Conservation (phyloP, 371 early-diverging fungal species). For the Massospora cicadina region DNA sequence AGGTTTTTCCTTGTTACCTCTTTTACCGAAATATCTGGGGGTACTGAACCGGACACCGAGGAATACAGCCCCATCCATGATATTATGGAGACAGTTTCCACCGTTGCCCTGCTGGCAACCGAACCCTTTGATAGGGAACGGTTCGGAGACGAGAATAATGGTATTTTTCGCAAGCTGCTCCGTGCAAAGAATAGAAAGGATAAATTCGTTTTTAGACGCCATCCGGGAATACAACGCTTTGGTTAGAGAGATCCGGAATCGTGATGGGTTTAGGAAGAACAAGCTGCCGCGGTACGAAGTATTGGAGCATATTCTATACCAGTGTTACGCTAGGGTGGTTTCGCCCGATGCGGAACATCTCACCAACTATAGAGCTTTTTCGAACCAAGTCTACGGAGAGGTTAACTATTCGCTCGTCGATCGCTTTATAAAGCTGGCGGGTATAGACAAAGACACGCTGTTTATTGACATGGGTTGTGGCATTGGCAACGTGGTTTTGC, state of each 20-base stretch:
- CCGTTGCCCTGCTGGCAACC: neutral
- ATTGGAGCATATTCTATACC: conserved; percentile 66
- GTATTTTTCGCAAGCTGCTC: neutral
- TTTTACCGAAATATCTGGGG: neutral
- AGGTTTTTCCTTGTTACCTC: neutral
- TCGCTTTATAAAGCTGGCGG: conserved; percentile 60
- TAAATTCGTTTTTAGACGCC: conserved; percentile 29
- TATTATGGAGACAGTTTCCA: neutral
- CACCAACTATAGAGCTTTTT: conserved; percentile 76
- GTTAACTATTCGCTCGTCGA: conserved; percentile 66
- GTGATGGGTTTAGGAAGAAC: conserved; percentile 18
- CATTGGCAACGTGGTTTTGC: conserved; percentile 90
- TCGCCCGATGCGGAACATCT: conserved; percentile 63
- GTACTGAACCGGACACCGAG: neutral
- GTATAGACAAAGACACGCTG: conserved; percentile 36
- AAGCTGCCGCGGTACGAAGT: conserved; percentile 40
- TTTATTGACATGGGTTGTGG: conserved; percentile 92
- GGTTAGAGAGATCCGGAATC: conserved; percentile 24
- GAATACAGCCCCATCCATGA: neutral
- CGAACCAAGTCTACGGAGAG: conserved; percentile 92
- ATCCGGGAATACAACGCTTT: conserved; percentile 53
- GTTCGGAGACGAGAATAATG: neutral
- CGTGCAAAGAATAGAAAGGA: conserved; percentile 3
- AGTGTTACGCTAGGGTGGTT: conserved; percentile 75
- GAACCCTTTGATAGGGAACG: neutral